These are phyloP conservation scores for Gamsiella multidivaricata DNA, from an alignment of 192 early-diverging fungal genomes.

Conservation along the genomic window DNA sequence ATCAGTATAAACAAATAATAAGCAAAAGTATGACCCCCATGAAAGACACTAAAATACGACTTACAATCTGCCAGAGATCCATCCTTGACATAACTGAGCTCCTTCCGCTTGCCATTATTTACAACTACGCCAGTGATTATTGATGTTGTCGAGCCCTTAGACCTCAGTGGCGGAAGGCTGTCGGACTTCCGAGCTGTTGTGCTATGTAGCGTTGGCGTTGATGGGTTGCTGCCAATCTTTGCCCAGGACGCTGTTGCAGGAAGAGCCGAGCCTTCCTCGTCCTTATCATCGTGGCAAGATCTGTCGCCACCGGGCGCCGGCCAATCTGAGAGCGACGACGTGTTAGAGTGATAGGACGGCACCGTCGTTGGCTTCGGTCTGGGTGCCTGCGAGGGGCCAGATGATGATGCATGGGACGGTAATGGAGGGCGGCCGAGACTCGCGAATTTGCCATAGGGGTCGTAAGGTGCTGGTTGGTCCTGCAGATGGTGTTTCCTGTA, in stretches of 20 bases:
- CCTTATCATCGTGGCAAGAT: constrained; percentile 33
- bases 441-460: constrained; percentile 11
- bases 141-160: constrained; percentile 49
- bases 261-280: constrained; percentile 60
- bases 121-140: constrained; percentile 55
- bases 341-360: constrained; percentile 21
- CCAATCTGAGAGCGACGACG: constrained; percentile 37
- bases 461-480: constrained; percentile 54
- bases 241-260: constrained; percentile 73
- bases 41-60: background rate
- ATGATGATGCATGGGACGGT: constrained; percentile 22
- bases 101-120: constrained; percentile 43
- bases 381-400: constrained; percentile 24
- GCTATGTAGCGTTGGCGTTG: constrained; percentile 31
- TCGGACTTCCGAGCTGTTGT: constrained; percentile 26
- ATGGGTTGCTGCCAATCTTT: constrained; percentile 54
- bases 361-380: constrained; percentile 32
- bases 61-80: constrained; percentile 17
- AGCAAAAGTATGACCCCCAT: background rate
- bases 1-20: background rate
- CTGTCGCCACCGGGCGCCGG: constrained; percentile 37
- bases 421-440: constrained; percentile 28
- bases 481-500: constrained; percentile 60
- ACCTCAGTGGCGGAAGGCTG: constrained; percentile 13
- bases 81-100: constrained; percentile 26